These are phyloP conservation scores for Ophiostoma piceae DNA, from an alignment of 2,329 filamentous ascomycete species.

Conservation along the genomic window DNA sequence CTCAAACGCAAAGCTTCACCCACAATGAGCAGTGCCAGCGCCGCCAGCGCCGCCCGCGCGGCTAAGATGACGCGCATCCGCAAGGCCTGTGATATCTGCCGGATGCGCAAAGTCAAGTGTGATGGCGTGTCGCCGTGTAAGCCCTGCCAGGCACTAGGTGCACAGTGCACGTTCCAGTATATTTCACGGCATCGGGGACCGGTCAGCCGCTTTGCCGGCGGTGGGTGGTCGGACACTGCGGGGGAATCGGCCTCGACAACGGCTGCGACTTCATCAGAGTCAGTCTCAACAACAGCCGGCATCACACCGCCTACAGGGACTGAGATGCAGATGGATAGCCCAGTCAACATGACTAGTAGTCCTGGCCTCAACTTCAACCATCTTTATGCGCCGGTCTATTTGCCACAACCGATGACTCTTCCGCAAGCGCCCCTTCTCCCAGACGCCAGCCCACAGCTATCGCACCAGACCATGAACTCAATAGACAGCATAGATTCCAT, in stretches of 20 bases:
- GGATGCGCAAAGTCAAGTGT: constrained; percentile 54
- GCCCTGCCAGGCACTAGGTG: constrained; percentile 52
- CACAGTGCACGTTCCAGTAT: constrained; percentile 54
- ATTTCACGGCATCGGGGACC: constrained; percentile 55
- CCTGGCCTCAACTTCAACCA: constrained; percentile 12
- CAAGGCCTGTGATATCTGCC: constrained; percentile 58
- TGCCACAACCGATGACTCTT: constrained; percentile 18
- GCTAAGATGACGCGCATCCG: constrained; percentile 44
- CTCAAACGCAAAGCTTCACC: constrained; percentile 11
- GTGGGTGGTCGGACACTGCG: background rate
- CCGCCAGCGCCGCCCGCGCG: background rate
- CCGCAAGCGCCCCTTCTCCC: constrained; percentile 9
- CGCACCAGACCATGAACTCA: background rate
- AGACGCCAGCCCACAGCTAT: background rate
- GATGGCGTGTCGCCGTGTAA: constrained; percentile 37
- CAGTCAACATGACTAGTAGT: background rate
- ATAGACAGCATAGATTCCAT: background rate
- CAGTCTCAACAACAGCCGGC: constrained; percentile 22
- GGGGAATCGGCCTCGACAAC: constrained; percentile 21
- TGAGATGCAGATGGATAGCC: background rate
- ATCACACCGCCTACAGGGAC: background rate
- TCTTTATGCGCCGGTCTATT: constrained; percentile 14
- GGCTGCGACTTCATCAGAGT: background rate
- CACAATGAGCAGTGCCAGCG: background rate
- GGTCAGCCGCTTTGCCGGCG: constrained; percentile 50